These are phyloP conservation scores for Candida sakaeoensis DNA, from an alignment of 805 yeast genomes.

Conservation along the genomic window DNA sequence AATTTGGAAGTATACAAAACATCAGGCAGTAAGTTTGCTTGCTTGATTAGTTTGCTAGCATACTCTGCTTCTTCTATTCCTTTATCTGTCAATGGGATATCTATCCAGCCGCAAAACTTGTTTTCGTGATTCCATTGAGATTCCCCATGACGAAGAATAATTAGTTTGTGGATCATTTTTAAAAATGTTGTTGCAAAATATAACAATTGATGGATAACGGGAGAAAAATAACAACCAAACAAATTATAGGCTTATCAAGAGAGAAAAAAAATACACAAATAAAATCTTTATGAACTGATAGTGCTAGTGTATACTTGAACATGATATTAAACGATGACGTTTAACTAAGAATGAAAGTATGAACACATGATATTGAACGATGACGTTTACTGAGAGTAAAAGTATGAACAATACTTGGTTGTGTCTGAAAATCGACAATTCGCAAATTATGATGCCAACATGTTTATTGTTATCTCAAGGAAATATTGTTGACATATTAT, in stretches of 20 bases:
- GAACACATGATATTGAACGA: too few species aligned
- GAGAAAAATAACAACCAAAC: background rate
- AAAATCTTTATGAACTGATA: too few species aligned
- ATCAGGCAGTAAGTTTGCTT: conserved; percentile 26
- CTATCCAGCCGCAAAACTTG: conserved; percentile 46
- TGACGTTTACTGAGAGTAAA: too few species aligned
- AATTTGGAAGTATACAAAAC: conserved; percentile 38
- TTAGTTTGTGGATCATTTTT: conserved; percentile 27
- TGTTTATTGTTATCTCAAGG: too few species aligned
- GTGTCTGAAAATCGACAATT: too few species aligned
- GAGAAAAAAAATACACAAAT: background rate
- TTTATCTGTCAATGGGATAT: conserved; percentile 34
- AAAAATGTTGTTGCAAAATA: conserved; percentile 1
- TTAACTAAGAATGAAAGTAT: too few species aligned
- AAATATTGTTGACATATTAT: too few species aligned
- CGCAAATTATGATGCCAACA: too few species aligned
- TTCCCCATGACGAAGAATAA: conserved; percentile 44
- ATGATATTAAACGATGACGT: too few species aligned
- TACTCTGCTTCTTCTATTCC: conserved; percentile 37
- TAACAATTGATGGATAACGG: background rate
- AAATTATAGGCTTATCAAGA: background rate
- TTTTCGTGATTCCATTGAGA: conserved; percentile 41
- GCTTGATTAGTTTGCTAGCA: conserved; percentile 34
- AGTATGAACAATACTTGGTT: too few species aligned
- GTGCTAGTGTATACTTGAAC: too few species aligned